Percentiles rank a stretch among this genome's conserved stretches.
phyloP scores from a whole-genome alignment of 106 monocot species.

The Acorus gramineus region DNA sequence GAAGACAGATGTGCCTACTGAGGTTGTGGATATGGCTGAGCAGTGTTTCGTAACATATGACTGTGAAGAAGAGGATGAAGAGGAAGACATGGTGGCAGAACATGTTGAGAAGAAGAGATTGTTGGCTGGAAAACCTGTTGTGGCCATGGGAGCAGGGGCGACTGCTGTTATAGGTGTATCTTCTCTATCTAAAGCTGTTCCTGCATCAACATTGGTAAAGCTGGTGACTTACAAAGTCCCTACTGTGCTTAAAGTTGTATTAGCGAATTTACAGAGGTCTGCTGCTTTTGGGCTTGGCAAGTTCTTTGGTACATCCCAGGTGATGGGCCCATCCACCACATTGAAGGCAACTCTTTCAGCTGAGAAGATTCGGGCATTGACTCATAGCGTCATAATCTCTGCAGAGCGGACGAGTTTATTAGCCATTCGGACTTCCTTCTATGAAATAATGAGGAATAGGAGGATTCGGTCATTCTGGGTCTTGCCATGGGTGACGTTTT shows the following conservation, averaged over 20 bases:
- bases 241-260: constrained; percentile 23
- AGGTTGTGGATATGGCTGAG: constrained; percentile 34
- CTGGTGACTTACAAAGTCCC: constrained; percentile 33
- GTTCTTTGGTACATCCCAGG: constrained; percentile 40
- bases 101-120: constrained; percentile 27
- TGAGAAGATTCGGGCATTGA: constrained; percentile 69
- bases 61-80: constrained; percentile 7
- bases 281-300: constrained; percentile 51
- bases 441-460: constrained; percentile 75
- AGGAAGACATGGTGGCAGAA: constrained; percentile 4
- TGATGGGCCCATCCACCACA: constrained; percentile 24
- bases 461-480: constrained; percentile 18
- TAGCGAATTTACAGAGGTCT: constrained; percentile 54
- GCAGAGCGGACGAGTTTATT: constrained; percentile 71
- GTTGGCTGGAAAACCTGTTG: constrained; percentile 49
- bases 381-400: constrained; percentile 54
- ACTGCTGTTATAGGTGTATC: constrained; percentile 68
- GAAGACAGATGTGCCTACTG: constrained; percentile 56
- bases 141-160: constrained; percentile 80
- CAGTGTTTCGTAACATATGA: constrained; percentile 21
- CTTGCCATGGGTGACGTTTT: constrained; percentile 66
- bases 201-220: constrained; percentile 60
- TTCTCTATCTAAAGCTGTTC: constrained; percentile 66
- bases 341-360: constrained; percentile 52
- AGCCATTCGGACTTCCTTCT: constrained; percentile 73